Evolutionary conservation across 176 grass and related monocot species (phyloP), one percentile per base, ranked within the genome.

Genomic region (Aegilops longissima): DNA sequence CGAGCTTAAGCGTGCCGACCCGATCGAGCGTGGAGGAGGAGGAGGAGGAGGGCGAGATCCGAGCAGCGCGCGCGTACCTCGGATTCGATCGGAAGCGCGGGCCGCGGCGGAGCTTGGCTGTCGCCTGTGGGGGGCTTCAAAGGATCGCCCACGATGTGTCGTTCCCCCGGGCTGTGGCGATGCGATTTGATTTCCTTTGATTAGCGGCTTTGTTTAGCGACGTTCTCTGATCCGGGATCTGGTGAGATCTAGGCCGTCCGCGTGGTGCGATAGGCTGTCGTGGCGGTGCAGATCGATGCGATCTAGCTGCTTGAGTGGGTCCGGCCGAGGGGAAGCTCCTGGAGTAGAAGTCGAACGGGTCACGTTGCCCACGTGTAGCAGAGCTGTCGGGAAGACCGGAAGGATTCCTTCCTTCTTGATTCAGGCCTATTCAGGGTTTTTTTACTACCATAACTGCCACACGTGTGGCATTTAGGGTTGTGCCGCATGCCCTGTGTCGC

Each of bases 61-160:
- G 61, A 30, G 39, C 10, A 21, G 24, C 36, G 23, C n/a, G 61
- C 4, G 2, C 54, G 39, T 84, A 84, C 82, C 82, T 47, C 30
- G 58, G 70, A 63, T 76, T 84, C 83, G 71, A 84, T 75, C 36
- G 70, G 54, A 84, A 44, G 82, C 66, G 66, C 78, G 44, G 59
- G 61, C 52, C 52, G 68, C 81, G 33, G 81, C 51, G 24, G 67
- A 83, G 80, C 3, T n/a, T 47, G 44, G 64, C 62, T 45, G 9
- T 66, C 54, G 56, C 56, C 18, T 59, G 20, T 21, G 56, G 18
- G 56, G 17, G 79, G 64, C 64, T 69, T n/a, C 39, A 70, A 70
- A 35, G 49, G 66, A 83, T 83, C 16, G 35, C n/a, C 21, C 39
- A 27, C 56, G 56, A 59, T 59, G 56, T 21, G 56, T 9, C 56